Percentiles rank a stretch among this genome's conserved stretches.
These are phyloP conservation scores for Moniliophthora roreri DNA, from an alignment of 1,284 basidiomycete species.

Conservation along the genomic window DNA sequence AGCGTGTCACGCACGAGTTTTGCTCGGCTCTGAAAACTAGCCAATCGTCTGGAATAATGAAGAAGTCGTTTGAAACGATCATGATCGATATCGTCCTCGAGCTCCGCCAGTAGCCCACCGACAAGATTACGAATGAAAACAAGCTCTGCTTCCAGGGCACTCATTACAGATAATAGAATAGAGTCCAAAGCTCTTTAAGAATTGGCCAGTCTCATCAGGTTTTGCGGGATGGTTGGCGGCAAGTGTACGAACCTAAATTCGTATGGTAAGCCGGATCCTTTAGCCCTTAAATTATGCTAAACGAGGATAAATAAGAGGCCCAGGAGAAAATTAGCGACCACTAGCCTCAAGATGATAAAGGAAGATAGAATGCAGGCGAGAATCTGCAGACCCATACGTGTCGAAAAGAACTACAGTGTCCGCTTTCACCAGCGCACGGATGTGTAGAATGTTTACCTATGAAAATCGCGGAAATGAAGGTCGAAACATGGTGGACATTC, in stretches of 20 bases:
- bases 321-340: constrained; percentile 6
- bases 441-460: constrained; percentile 91
- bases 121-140: constrained; percentile 87
- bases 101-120: constrained; percentile 83
- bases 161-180: constrained; percentile 83
- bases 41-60: constrained; percentile 85
- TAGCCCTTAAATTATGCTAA: constrained; percentile 78
- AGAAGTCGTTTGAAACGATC: constrained; percentile 89
- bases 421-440: constrained; percentile 92
- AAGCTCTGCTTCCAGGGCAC: constrained; percentile 92
- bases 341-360: constrained; percentile 84
- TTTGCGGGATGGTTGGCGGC: constrained; percentile 4
- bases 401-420: constrained; percentile 94
- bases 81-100: constrained; percentile 92
- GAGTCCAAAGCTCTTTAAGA: constrained; percentile 81
- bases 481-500: constrained; percentile 10
- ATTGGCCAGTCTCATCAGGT: constrained; percentile 11
- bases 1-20: constrained; percentile 53
- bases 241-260: constrained; percentile 75
- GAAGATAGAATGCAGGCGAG: constrained; percentile 82
- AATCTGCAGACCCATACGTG: constrained; percentile 83
- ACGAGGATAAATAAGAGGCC: constrained; percentile 15
- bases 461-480: constrained; percentile 10
- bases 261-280: constrained; percentile 71
- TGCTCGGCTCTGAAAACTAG: constrained; percentile 87